phyloP scores from a whole-genome alignment of 345 rosid genomes.

The Eucalyptus grandis region DNA sequence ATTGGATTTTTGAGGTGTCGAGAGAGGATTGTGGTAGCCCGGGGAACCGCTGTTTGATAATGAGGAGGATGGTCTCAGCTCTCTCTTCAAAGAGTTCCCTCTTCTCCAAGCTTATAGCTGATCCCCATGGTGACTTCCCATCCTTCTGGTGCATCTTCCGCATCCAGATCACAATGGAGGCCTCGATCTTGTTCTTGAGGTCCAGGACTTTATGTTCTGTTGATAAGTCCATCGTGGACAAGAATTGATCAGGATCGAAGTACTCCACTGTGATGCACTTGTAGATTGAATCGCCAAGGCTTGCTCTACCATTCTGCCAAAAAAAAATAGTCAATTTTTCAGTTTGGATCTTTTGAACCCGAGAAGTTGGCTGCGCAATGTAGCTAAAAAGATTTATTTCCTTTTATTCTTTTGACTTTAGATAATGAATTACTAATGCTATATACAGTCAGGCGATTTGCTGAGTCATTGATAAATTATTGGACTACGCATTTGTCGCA shows the following conservation, averaged over 20 bases:
- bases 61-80: slow-evolving; percentile 68
- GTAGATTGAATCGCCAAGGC: slow-evolving; percentile 83
- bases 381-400: neutral
- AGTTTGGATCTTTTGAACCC: neutral
- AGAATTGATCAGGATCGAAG: slow-evolving; percentile 77
- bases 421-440: neutral
- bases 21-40: slow-evolving; percentile 85
- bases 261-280: slow-evolving; percentile 77
- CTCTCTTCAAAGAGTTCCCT: slow-evolving; percentile 93
- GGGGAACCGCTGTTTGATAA: slow-evolving; percentile 79
- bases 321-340: neutral
- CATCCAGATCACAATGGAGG: slow-evolving; percentile 86
- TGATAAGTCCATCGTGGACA: slow-evolving; percentile 60
- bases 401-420: neutral
- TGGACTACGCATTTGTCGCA: neutral
- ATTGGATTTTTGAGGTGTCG: slow-evolving; percentile 86
- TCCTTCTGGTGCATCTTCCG: slow-evolving; percentile 80
- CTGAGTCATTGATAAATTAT: neutral
- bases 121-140: slow-evolving; percentile 78
- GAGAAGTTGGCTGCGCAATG: neutral
- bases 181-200: slow-evolving; percentile 84
- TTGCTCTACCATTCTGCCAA: slow-evolving; percentile 75
- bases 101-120: slow-evolving; percentile 88
- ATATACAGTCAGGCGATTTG: neutral
- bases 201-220: slow-evolving; percentile 84